phyloP scores from a whole-genome alignment of 2,329 filamentous ascomycete genomes.

The Ophiostoma montium region DNA sequence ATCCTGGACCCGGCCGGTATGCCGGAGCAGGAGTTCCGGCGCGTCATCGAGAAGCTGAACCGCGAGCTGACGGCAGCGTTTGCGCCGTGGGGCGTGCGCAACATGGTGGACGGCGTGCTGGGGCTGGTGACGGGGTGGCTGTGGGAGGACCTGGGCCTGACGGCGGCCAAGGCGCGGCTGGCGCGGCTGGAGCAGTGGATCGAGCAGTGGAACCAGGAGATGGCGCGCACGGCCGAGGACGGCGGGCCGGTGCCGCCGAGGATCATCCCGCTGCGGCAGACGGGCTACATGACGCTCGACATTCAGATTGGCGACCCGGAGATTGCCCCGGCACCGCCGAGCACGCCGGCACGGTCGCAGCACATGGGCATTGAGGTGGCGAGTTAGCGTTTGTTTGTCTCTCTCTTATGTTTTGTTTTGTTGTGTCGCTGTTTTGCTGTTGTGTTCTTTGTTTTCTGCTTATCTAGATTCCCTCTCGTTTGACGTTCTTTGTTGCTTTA shows the following conservation, averaged over 20 bases:
- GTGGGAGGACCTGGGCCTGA: conserved; percentile 80
- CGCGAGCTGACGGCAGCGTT: conserved; percentile 62
- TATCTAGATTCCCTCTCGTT: conserved; percentile 2
- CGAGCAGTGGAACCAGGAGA: conserved; percentile 70
- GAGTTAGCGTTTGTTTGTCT: background rate
- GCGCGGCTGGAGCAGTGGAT: conserved; percentile 65
- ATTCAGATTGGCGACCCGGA: conserved; percentile 17
- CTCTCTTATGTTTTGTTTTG: background rate
- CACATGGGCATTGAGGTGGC: conserved; percentile 2
- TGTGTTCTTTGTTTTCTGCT: background rate
- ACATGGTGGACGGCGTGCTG: conserved; percentile 65
- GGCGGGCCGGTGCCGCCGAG: conserved; percentile 13
- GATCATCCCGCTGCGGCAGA: conserved; percentile 15
- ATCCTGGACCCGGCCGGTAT: conserved; percentile 77
- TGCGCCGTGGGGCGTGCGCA: conserved; percentile 60
- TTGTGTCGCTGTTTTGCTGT: too few species aligned
- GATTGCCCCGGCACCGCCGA: conserved; percentile 13
- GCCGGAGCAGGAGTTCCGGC: conserved; percentile 73
- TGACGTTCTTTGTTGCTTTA: background rate
- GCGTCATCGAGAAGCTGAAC: conserved; percentile 71
- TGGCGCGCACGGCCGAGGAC: conserved; percentile 27
- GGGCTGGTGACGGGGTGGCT: conserved; percentile 82
- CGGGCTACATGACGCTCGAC: conserved; percentile 17
- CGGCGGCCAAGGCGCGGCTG: conserved; percentile 58
- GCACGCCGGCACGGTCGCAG: conserved; percentile 11